A percentile compares a stretch with the other conserved stretches of the same genome.
Evolutionary conservation across 768 basidiomycete genomes (phyloP).

Genomic region (Boletus pseudopeckii): DNA sequence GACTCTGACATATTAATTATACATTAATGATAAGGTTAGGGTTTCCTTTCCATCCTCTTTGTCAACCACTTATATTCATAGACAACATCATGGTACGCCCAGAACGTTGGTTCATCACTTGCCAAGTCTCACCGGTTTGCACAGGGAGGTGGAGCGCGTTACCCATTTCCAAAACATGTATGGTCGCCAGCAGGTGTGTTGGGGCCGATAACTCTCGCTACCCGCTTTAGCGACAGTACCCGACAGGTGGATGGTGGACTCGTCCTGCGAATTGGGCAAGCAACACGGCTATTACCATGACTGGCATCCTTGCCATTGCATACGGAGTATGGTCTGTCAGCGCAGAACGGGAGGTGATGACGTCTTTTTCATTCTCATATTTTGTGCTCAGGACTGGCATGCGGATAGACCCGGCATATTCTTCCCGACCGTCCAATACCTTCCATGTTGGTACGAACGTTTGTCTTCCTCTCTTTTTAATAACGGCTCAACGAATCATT

Average conservation of each 20-base stretch:
- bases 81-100: conserved; percentile 13
- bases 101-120: background rate
- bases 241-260: conserved; percentile 91
- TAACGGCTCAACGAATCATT: background rate
- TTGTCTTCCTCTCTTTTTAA: background rate
- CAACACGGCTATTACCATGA: conserved; percentile 73
- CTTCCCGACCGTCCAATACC: conserved; percentile 71
- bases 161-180: conserved; percentile 92
- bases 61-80: background rate
- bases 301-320: conserved; percentile 63
- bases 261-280: conserved; percentile 86
- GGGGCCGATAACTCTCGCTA: background rate
- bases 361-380: background rate
- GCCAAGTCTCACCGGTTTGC: background rate
- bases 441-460: conserved; percentile 63
- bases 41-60: too few species aligned
- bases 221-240: background rate
- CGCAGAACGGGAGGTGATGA: conserved; percentile 70
- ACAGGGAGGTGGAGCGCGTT: conserved; percentile 81
- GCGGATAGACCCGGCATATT: conserved; percentile 49
- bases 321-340: conserved; percentile 71
- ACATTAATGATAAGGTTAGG: too few species aligned
- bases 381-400: conserved; percentile 3
- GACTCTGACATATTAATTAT: background rate
- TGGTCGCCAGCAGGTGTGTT: conserved; percentile 86